Evolutionary conservation across 805 yeast genomes (phyloP).

Genomic region (Yarrowia sp.): DNA sequence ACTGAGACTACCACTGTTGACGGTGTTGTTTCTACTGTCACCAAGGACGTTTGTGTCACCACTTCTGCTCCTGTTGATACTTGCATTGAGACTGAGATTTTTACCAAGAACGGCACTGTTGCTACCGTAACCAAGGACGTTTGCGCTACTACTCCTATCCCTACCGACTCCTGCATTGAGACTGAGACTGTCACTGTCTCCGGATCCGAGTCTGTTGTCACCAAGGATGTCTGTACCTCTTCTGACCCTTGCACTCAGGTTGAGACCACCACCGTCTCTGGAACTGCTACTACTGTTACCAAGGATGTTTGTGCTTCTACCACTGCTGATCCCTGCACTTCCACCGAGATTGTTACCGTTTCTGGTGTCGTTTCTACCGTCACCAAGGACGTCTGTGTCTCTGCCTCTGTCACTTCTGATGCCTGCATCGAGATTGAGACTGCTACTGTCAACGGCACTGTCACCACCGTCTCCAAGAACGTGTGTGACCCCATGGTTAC

Average conservation of each 20-base stretch:
- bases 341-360: background rate
- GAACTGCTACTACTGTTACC: background rate
- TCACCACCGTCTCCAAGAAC: background rate
- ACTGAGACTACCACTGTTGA: background rate
- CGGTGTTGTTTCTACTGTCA: background rate
- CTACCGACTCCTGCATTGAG: background rate
- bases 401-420: background rate
- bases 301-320: background rate
- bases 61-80: background rate
- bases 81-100: background rate
- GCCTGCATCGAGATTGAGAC: background rate
- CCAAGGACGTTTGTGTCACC: background rate
- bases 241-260: background rate
- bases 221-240: background rate
- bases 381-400: background rate
- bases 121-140: background rate
- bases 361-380: background rate
- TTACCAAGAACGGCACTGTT: background rate
- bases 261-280: background rate
- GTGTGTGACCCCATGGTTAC: too few species aligned
- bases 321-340: background rate
- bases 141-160: background rate
- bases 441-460: background rate
- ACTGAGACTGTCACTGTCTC: background rate
- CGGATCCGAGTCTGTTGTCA: background rate